Evolutionary conservation across 371 early-diverging fungal genomes (phyloP).

Genomic region (Circinella minor): DNA sequence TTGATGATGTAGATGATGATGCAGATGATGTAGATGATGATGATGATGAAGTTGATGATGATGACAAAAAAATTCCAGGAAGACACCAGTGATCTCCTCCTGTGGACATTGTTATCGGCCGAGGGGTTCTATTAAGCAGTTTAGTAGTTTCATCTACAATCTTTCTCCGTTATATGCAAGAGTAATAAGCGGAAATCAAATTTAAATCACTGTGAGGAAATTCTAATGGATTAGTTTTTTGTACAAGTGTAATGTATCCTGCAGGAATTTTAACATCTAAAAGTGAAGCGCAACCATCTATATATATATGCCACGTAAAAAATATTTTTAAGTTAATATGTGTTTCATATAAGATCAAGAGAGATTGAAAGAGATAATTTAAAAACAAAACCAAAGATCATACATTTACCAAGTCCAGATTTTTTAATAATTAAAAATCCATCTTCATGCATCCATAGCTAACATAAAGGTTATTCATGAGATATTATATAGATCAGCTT

Average conservation of each 20-base stretch:
- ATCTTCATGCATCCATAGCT: slow-evolving; percentile 55
- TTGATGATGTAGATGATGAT: not conserved
- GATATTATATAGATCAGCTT: not conserved
- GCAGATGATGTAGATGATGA: not conserved
- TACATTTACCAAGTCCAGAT: slow-evolving; percentile 51
- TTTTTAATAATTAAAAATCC: slow-evolving; percentile 53
- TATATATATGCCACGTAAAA: not conserved
- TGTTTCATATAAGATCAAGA: not conserved
- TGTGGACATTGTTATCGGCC: not conserved
- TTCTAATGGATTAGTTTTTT: slow-evolving; percentile 1
- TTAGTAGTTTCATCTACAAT: slow-evolving; percentile 8
- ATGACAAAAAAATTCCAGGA: not conserved
- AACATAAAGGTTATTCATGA: no score
- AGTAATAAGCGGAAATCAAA: slow-evolving; percentile 6
- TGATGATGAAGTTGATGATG: no score
- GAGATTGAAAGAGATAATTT: not conserved
- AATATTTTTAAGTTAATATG: not conserved
- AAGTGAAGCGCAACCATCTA: slow-evolving; percentile 10
- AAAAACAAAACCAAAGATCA: no score
- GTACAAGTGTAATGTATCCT: slow-evolving; percentile 7
- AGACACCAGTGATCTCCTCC: slow-evolving; percentile 1
- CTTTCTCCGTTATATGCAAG: slow-evolving; percentile 9
- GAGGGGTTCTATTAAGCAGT: not conserved
- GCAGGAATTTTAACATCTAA: slow-evolving; percentile 11
- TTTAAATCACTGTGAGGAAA: slow-evolving; percentile 9